phyloP scores from a whole-genome alignment of 1,139 yeast species.

The Debaryomyces nepalensis region DNA sequence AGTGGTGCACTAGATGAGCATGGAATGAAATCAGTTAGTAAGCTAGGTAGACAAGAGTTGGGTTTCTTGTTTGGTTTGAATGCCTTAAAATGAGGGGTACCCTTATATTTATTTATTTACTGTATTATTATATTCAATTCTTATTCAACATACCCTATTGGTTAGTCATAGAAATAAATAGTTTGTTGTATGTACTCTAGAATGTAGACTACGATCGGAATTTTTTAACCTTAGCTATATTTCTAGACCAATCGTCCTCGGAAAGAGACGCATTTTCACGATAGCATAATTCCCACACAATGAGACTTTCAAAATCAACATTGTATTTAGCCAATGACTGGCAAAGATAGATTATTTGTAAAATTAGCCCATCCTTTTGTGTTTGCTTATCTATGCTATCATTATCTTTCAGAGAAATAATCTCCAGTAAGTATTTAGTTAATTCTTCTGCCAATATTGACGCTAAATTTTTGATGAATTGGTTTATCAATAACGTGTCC shows the following conservation, averaged over 20 bases:
- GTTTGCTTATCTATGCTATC: constrained; percentile 45
- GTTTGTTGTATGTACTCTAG: constrained; percentile 1
- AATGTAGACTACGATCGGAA: constrained; percentile 26
- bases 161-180: constrained; percentile 1
- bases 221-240: constrained; percentile 42
- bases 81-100: constrained; percentile 19
- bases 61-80: constrained; percentile 80
- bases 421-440: constrained; percentile 32
- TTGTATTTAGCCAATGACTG: constrained; percentile 74
- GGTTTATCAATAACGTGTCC: constrained; percentile 34
- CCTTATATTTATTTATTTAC: constrained; percentile 1
- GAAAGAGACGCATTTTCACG: constrained; percentile 21
- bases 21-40: constrained; percentile 66
- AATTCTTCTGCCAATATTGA: constrained; percentile 33
- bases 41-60: constrained; percentile 71
- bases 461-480: constrained; percentile 41
- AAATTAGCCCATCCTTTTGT: constrained; percentile 62
- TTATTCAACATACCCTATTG: constrained; percentile 6
- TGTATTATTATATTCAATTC: constrained; percentile 6
- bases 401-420: constrained; percentile 19
- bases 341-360: constrained; percentile 78
- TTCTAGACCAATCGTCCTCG: constrained; percentile 43
- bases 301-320: constrained; percentile 61
- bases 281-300: constrained; percentile 44
- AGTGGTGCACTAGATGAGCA: constrained; percentile 78